Evolutionary conservation across 192 early-diverging fungal species (phyloP).

Genomic region (Linnemannia zychae): DNA sequence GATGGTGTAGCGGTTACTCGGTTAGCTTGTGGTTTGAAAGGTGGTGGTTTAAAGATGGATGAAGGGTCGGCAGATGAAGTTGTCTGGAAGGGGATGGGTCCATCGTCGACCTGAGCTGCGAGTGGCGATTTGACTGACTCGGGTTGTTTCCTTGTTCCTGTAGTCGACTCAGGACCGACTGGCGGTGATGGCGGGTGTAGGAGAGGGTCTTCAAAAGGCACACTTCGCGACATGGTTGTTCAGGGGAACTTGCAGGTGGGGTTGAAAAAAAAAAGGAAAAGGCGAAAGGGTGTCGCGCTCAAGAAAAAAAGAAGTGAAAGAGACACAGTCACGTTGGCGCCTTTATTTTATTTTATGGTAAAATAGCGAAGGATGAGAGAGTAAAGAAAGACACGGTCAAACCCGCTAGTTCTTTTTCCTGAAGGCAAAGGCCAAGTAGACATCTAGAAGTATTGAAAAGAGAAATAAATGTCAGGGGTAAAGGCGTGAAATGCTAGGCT

Average conservation of each 20-base stretch:
- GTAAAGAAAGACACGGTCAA: not conserved
- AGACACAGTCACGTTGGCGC: not conserved
- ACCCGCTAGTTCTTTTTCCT: conserved; percentile 61
- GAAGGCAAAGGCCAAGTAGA: conserved; percentile 84
- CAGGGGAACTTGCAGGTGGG: too few relatives aligned
- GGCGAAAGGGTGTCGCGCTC: not conserved
- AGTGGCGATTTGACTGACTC: not conserved
- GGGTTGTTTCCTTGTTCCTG: not conserved
- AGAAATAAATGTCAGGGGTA: not conserved
- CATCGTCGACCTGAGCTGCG: conserved; percentile 32
- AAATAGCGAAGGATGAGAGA: too few relatives aligned
- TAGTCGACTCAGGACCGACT: not conserved
- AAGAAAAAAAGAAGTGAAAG: not conserved
- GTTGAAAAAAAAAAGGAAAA: not conserved
- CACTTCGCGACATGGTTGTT: conserved; percentile 43
- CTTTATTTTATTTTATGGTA: not conserved
- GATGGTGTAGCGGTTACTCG: not conserved
- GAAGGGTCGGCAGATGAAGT: conserved; percentile 2
- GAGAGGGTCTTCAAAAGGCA: conserved; percentile 51
- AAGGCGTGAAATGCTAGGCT: not conserved
- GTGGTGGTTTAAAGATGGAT: conserved; percentile 34
- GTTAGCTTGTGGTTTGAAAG: not conserved
- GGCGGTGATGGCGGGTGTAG: conserved; percentile 48
- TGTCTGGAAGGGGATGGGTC: conserved; percentile 44
- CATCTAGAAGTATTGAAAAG: conserved; percentile 33